Base-by-base conservation (phyloP, 1,284 basidiomycete genomes). In the Caloboletus firmus region DNA sequence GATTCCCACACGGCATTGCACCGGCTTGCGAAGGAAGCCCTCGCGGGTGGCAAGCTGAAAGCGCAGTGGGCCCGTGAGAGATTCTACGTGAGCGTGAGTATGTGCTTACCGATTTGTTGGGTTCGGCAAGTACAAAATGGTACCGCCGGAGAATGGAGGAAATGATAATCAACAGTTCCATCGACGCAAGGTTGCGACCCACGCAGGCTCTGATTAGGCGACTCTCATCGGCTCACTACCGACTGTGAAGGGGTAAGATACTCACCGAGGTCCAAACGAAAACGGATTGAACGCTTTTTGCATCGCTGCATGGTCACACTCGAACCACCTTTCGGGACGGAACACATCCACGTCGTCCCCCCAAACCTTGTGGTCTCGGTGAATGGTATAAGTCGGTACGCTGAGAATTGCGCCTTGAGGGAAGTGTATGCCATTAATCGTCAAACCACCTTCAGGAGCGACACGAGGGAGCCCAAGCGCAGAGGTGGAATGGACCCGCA, bases 251-350 rank as follows among this genome's bases (percentile, higher is more conserved):
- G 30, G 1, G 9, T 30, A 34, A 37, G 17, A 53, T 28, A n/a
- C 49, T 51, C 59, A 83, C 84, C 85, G 75, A 15, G 84, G 84
- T 9, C 85, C 85, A 54, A 80, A 75, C 1, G 85, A 88, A 67
- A 91, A 92, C 3, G 86, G 86, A 62, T 91, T 92, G 67, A 91
- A 91, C 1, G 83, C 78, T 70, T 80, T 85, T 64, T 87, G 82
- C 26, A 90, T 81, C 17, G 71, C 72, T 22, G 75, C 76, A 57
- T 76, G 70, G 60, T 86, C 83, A 39, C 76, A 71, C 63, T 91
- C 89, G 56, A 92, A 82, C 89, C 90, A 94, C 22, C 92, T 77
- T 64, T 93, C 91, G 0, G 89, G 90, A 35, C 89, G 73, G 74
- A 80, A 93, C n/a, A 66, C 78, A 24, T 90, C 85, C n/a, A 79